phyloP scores from a whole-genome alignment of 2,329 filamentous ascomycete species.

The Colletotrichum tanaceti region DNA sequence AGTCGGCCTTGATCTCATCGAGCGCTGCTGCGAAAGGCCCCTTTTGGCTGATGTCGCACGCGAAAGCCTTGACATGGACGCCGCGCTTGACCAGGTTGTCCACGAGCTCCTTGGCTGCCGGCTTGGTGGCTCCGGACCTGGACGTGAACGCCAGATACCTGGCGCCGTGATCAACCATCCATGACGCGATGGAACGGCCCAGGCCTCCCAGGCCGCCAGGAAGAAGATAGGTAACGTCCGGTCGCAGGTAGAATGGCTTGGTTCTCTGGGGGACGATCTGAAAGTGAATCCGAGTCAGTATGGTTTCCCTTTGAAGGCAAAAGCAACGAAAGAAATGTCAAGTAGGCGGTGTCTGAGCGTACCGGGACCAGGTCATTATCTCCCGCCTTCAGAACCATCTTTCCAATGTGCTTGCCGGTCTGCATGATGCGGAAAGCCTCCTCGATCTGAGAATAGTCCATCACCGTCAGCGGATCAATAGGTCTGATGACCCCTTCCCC shows the following conservation, averaged over 20 bases:
- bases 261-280: not conserved
- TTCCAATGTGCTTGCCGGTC: constrained; percentile 52
- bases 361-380: constrained; percentile 28
- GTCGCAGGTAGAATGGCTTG: not conserved
- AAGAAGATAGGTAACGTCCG: constrained; percentile 44
- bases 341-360: too few relatives aligned
- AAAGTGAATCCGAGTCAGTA: too few relatives aligned
- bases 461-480: too few relatives aligned
- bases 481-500: too few relatives aligned
- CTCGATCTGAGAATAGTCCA: constrained; percentile 31
- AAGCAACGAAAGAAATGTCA: too few relatives aligned
- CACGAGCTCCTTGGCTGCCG: constrained; percentile 38
- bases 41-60: constrained; percentile 48
- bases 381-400: constrained; percentile 48
- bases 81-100: constrained; percentile 43
- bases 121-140: constrained; percentile 32
- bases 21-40: constrained; percentile 45
- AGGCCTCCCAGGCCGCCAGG: constrained; percentile 47
- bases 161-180: constrained; percentile 45
- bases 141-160: constrained; percentile 47
- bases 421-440: constrained; percentile 51
- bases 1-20: constrained; percentile 38
- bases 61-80: constrained; percentile 15
- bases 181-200: constrained; percentile 43
- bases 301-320: too few relatives aligned